These are phyloP conservation scores for Cardiospermum halicacabum DNA, from an alignment of 345 rosid genomes.

Conservation along the genomic window DNA sequence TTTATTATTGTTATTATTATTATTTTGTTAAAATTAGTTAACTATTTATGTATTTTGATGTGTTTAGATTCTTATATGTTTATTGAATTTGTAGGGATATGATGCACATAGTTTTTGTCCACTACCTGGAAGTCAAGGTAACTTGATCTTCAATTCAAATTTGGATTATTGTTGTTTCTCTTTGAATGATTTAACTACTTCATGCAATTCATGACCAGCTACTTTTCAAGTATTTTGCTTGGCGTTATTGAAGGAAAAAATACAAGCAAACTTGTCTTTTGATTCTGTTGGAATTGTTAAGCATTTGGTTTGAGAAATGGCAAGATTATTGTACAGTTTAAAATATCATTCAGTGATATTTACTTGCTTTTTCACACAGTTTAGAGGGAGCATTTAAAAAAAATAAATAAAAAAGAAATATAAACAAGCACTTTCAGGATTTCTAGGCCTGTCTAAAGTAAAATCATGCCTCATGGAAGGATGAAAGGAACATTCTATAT, in stretches of 20 bases:
- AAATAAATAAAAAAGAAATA: too few species aligned
- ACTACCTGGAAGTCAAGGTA: conserved; percentile 96
- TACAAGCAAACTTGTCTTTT: background rate
- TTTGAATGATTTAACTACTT: background rate
- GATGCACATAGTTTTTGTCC: conserved; percentile 94
- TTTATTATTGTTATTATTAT: too few species aligned
- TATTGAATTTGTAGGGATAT: conserved; percentile 55
- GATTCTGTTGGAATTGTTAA: background rate
- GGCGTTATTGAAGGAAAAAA: background rate
- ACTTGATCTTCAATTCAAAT: conserved; percentile 2
- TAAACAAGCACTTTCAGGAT: too few species aligned
- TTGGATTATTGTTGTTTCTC: background rate
- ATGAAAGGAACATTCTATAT: too few species aligned
- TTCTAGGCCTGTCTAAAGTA: too few species aligned
- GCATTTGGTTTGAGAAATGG: background rate
- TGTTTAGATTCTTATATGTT: conserved; percentile 11
- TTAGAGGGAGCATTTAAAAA: background rate
- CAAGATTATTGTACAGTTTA: background rate
- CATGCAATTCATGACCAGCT: background rate
- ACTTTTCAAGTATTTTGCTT: background rate
- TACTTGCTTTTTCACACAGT: background rate
- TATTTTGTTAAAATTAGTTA: too few species aligned
- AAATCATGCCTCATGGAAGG: too few species aligned
- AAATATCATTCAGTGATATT: background rate
- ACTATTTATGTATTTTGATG: background rate